Conservation (phyloP, 73 alveolate species). For the Stentor roeselii region DNA sequence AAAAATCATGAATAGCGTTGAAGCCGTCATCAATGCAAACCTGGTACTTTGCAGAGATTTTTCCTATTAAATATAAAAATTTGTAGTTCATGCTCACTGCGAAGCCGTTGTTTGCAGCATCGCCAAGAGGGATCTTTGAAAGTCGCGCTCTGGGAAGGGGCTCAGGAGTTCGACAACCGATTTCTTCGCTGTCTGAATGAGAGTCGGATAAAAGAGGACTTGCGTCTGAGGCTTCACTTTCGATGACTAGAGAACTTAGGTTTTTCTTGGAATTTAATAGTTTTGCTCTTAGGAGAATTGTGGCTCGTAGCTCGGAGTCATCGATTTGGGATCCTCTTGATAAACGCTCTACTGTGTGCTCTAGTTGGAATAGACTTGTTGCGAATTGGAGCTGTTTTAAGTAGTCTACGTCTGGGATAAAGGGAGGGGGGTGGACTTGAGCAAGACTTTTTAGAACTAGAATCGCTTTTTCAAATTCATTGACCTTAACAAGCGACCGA, state of each 20-base stretch:
- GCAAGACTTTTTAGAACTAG: conserved; percentile 5
- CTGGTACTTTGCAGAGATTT: conserved; percentile 1
- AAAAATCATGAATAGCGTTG: conserved; percentile 18
- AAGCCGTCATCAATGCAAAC: conserved; percentile 2
- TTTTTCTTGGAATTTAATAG: background rate
- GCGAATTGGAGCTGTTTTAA: background rate
- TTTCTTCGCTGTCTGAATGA: background rate
- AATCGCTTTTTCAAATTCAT: background rate
- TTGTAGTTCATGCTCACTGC: background rate
- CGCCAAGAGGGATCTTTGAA: conserved; percentile 17
- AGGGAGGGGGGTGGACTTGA: conserved; percentile 7
- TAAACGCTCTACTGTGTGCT: background rate
- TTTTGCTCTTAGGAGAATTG: background rate
- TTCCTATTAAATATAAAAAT: conserved; percentile 13
- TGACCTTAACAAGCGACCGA: background rate
- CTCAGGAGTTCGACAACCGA: background rate
- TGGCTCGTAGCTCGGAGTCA: background rate
- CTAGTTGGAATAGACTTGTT: background rate
- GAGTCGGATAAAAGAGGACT: background rate
- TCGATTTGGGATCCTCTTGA: background rate
- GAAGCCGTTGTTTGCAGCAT: background rate
- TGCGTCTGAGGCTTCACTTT: background rate
- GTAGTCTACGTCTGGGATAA: conserved; percentile 14
- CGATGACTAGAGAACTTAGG: background rate
- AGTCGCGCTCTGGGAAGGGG: background rate